Evolutionary conservation across 2,329 filamentous ascomycete genomes (phyloP), one percentile per base, ranked within the genome.

Genomic region (Incumbomyces lentus): DNA sequence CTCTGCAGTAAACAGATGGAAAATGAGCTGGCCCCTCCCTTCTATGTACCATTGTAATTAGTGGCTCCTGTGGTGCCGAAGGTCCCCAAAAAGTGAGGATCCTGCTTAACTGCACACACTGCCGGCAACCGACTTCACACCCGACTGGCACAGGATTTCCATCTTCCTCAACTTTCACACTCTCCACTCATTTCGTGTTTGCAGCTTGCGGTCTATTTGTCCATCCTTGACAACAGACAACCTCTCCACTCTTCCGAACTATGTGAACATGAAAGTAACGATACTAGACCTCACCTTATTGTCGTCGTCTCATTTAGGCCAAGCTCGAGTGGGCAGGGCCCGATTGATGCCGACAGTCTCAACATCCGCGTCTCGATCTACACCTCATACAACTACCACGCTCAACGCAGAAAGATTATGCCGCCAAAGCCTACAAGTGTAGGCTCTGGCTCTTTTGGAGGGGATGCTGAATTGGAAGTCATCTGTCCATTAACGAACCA

Each of bases 401-500:
- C 22, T 26, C 5, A 48, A 17, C 32, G 30, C 18, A 19, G 41
- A 45, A 67, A 72, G 65, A 73, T 70, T 70, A 95, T 95, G 89
- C 88, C 89, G 70, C 87, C 87, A 63, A 81, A 86, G 76, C 79
- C 84, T 60, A 82, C 86, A 57, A 75, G 94, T 63, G 92, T 86
- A 53, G 86, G 85, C 63, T 92, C 87, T 55, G 95, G 95, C 68
- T 89, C 87, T 57, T 85, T 94, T 60, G 86, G 86, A 40, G 53
- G 52, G 60, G 87, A 95, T 73, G 78, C 84, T 66, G 90, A 86
- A 68, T 93, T 93, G 67, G 90, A 96, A 70, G 92, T 98, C 63
- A 86, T 95, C 62, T 98, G 92, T 70, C 92, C 92, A 57, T 74
- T 98, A 67, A 82, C 81, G 63, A 95, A 95, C 65, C 89, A 95